These are phyloP conservation scores for Euclidium syriacum DNA, from an alignment of 345 rosid genomes.

Conservation along the genomic window DNA sequence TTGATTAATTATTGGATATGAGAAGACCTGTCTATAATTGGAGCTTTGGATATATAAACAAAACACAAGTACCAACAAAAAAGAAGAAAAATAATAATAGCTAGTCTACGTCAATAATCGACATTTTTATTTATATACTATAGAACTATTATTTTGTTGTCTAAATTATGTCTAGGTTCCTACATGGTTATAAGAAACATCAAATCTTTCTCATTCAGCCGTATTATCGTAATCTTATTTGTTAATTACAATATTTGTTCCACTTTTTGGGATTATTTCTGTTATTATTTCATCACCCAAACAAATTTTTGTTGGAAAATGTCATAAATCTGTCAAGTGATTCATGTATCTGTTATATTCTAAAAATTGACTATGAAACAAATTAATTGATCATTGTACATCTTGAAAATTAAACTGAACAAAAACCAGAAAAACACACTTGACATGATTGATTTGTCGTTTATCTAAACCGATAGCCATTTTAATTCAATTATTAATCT, in stretches of 20 bases:
- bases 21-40: conserved; percentile 29
- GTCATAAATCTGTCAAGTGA: neutral
- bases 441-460: neutral
- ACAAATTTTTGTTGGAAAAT: neutral
- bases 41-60: neutral
- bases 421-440: neutral
- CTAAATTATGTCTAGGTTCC: neutral
- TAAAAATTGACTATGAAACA: neutral
- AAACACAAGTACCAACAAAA: conserved; percentile 7
- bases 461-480: neutral
- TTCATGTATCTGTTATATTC: neutral
- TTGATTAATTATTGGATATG: conserved; percentile 15
- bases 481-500: neutral
- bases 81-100: conserved; percentile 8
- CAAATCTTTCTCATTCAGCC: conserved; percentile 2
- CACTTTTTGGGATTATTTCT: neutral
- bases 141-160: neutral
- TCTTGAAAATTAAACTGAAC: neutral
- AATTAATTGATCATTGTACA: neutral
- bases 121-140: neutral
- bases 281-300: neutral
- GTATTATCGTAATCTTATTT: conserved; percentile 3
- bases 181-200: neutral
- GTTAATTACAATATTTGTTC: neutral
- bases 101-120: conserved; percentile 1